Percentiles rank a stretch among this genome's conserved stretches.
Conservation (phyloP, 2,329 filamentous ascomycete species). For the Passalora sequoiae region DNA sequence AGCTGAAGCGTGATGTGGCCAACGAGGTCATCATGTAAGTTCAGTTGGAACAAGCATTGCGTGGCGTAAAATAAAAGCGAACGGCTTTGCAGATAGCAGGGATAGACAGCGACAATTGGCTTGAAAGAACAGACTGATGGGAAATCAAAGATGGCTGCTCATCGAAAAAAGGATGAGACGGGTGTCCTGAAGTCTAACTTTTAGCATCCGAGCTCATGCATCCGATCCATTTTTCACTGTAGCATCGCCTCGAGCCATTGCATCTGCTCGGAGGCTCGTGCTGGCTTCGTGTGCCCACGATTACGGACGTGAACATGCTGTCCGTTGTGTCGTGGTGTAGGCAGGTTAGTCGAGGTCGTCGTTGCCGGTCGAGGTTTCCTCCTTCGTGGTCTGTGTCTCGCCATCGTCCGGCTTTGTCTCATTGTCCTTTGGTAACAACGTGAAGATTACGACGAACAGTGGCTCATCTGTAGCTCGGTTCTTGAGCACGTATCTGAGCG, state of each 20-base stretch:
- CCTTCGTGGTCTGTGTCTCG: slow-evolving; percentile 10
- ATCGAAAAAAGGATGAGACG: too few species aligned
- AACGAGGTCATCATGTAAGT: slow-evolving; percentile 85
- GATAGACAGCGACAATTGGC: background rate
- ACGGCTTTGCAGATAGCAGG: background rate
- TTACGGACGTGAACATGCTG: too few species aligned
- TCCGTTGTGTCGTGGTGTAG: too few species aligned
- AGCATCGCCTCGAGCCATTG: background rate
- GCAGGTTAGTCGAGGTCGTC: too few species aligned
- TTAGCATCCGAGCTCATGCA: too few species aligned
- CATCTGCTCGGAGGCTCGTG: background rate
- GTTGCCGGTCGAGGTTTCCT: slow-evolving; percentile 8
- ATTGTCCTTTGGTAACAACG: slow-evolving; percentile 61
- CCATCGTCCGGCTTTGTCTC: slow-evolving; percentile 8
- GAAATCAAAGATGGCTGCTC: too few species aligned
- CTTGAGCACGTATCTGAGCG: slow-evolving; percentile 86
- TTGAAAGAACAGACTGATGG: background rate
- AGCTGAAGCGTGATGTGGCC: slow-evolving; percentile 86
- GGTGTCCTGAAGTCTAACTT: too few species aligned
- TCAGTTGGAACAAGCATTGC: too few species aligned
- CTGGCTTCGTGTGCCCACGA: too few species aligned
- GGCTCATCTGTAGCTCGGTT: slow-evolving; percentile 67
- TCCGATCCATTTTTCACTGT: background rate
- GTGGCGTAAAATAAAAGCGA: background rate
- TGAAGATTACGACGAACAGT: slow-evolving; percentile 78